phyloP scores from a whole-genome alignment of 768 basidiomycete genomes.

The Leucosporidium creatinivorum region DNA sequence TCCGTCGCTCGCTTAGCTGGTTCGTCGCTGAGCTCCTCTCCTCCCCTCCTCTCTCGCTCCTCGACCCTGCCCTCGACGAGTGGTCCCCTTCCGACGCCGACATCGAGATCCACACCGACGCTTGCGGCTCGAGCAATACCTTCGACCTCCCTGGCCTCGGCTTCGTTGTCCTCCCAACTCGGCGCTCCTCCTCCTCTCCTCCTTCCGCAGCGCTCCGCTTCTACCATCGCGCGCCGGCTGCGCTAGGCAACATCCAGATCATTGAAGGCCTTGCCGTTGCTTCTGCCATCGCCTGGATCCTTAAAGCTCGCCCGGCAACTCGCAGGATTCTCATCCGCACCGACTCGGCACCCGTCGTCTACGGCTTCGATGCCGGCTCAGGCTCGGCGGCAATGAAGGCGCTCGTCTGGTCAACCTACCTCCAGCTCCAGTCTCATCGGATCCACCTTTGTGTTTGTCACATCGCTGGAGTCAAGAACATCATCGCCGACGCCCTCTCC shows the following conservation, averaged over 20 bases:
- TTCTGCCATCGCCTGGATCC: too few species aligned
- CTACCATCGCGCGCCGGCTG: neutral
- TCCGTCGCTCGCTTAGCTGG: neutral
- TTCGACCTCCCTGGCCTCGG: too few species aligned
- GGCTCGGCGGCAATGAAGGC: neutral
- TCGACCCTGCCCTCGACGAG: neutral
- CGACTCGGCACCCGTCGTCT: neutral
- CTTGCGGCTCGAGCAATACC: neutral
- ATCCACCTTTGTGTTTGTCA: neutral
- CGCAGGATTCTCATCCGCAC: neutral
- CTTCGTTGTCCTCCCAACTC: too few species aligned
- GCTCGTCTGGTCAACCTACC: neutral
- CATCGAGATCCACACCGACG: neutral
- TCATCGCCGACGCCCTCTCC: neutral
- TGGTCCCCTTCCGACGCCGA: neutral
- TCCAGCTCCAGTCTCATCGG: fast-evolving
- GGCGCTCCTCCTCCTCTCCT: too few species aligned
- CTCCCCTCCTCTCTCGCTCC: neutral
- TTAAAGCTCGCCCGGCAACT: too few species aligned
- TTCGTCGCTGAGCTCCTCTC: neutral
- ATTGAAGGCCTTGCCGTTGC: neutral
- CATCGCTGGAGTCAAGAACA: neutral
- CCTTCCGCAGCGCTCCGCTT: neutral
- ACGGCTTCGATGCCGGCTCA: neutral
- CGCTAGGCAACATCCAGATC: neutral